Base-by-base conservation (phyloP, 176 grass and related monocot species). In the Triticum urartu region DNA sequence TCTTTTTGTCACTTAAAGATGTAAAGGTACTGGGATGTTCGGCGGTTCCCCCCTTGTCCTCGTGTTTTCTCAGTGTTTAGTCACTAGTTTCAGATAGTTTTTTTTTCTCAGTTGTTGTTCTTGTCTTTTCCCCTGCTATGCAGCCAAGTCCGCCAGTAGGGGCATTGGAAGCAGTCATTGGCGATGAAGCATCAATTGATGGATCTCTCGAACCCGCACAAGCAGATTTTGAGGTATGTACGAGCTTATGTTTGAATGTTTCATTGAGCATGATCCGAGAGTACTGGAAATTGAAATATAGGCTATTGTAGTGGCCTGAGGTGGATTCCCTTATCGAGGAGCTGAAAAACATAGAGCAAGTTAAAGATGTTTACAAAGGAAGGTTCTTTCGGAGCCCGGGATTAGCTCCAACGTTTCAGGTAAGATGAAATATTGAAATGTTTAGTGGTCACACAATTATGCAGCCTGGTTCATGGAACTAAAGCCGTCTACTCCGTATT, bases 331-430 rank as follows among this genome's bases (percentile, higher is more conserved):
- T 99, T 42, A 93, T 99, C 5, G 79, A 96, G 82, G 92, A 99
- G 82, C 67, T 99, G 81, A 89, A 88, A 80, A 93, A 90, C 62
- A 89, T 92, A 17, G 89, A 94, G 36, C 85, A 81, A 64, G 92
- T 99, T 32, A 83, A 79, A 72, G 89, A 91, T 87, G 68, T 99
- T 60, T 99, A 91, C 22, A 99, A 92, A 88, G 97, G 97, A 36
- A 84, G 86, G 32, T 99, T 99, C 82, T 99, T 94, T 62, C 87
- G 83, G 35, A 96, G 97, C 90, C 82, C 87, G 9, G 97, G 97
- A 45, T 82, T 96, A 76, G 87, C 97, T 91, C 97, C 97, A 71
- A 96, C 89, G 2, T 99, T 99, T 79, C 94, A 99, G 90, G 97
- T 94, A 86, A 52, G 35, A 54, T 67, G 9, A 47, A 12, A 13